A percentile compares a stretch with the other conserved stretches of the same genome.
phyloP scores from a whole-genome alignment of 257 asterid genomes.

The Fraxinus anomala region DNA sequence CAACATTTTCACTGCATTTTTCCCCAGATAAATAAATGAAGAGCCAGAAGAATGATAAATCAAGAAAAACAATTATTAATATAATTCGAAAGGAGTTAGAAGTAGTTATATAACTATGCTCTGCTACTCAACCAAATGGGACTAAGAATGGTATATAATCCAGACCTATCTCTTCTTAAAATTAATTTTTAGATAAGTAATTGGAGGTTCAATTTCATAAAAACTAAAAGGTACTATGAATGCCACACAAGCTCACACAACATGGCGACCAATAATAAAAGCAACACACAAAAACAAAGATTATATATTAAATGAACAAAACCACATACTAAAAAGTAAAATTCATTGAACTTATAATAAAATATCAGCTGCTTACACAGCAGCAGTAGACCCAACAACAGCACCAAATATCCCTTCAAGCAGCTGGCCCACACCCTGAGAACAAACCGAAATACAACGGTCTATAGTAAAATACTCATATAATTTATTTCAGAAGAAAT shows the following conservation, averaged over 20 bases:
- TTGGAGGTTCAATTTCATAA: neutral
- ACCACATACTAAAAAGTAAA: conserved; percentile 14
- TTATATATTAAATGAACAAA: neutral
- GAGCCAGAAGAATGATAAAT: neutral
- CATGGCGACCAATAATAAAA: conserved; percentile 14
- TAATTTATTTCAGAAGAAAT: conserved; percentile 1
- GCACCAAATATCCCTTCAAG: conserved; percentile 91
- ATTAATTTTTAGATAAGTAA: neutral
- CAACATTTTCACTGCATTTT: conserved; percentile 84
- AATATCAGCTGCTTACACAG: conserved; percentile 63
- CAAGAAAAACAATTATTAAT: neutral
- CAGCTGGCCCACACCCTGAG: conserved; percentile 92
- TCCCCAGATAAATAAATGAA: neutral
- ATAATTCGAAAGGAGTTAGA: neutral
- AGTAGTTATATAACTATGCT: neutral
- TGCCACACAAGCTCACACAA: conserved; percentile 5
- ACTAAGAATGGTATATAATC: neutral
- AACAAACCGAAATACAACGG: conserved; percentile 14
- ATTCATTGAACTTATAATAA: neutral
- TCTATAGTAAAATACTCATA: neutral
- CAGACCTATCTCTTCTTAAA: neutral
- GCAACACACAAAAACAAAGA: neutral
- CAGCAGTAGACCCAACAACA: conserved; percentile 69
- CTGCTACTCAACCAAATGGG: neutral
- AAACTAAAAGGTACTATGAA: neutral